A percentile compares a stretch with the other conserved stretches of the same genome.
Conservation (phyloP, 179 eudicot genomes). For the Spergularia azorica region DNA sequence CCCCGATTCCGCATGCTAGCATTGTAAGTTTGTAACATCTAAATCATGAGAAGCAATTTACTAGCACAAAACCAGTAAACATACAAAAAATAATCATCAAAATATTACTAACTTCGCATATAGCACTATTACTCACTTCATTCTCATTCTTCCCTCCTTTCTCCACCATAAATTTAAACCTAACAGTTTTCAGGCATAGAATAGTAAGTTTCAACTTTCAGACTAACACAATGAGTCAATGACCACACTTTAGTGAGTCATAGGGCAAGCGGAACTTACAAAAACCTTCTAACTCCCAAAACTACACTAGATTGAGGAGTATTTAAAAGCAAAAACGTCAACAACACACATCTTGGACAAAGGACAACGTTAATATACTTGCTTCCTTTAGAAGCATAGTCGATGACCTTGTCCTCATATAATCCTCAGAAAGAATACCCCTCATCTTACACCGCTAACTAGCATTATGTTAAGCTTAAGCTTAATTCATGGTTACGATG, state of each 20-base stretch:
- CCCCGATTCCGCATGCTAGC: no score
- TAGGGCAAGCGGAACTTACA: background rate
- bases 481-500: no score
- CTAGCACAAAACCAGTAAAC: no score
- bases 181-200: background rate
- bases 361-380: background rate
- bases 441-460: background rate
- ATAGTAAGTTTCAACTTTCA: background rate
- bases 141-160: background rate
- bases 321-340: background rate
- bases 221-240: background rate
- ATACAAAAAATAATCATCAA: no score
- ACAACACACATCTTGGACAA: background rate
- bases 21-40: no score
- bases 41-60: no score
- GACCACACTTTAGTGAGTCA: background rate
- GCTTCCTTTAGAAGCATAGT: background rate
- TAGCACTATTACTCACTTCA: background rate
- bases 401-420: background rate
- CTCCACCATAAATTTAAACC: background rate
- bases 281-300: background rate
- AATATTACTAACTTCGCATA: no score
- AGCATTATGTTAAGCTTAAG: background rate
- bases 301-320: background rate
- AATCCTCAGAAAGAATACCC: no score